These are phyloP conservation scores for Datura wrightii DNA, from an alignment of 257 asterid species.

Conservation along the genomic window DNA sequence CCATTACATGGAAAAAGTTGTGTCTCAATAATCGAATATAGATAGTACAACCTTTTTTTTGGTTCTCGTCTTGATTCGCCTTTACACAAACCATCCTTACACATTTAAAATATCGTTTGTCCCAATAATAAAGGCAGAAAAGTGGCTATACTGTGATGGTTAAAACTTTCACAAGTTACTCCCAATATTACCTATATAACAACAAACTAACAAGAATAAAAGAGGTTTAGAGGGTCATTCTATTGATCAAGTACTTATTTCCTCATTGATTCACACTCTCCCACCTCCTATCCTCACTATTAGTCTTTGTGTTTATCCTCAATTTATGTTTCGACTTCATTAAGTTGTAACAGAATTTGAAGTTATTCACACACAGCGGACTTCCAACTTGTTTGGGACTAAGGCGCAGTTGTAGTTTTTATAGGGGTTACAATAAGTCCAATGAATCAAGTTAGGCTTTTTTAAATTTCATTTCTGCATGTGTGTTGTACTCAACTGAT, in stretches of 20 bases:
- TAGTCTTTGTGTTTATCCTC: neutral
- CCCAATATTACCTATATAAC: neutral
- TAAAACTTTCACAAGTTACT: neutral
- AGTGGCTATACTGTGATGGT: neutral
- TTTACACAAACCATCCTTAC: neutral
- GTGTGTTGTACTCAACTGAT: neutral
- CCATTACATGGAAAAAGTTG: neutral
- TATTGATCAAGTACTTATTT: neutral
- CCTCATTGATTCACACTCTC: neutral
- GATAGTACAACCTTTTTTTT: neutral
- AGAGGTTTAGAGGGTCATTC: slow-evolving; percentile 6
- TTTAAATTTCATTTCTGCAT: neutral
- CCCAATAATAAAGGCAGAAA: neutral
- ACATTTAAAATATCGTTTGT: neutral
- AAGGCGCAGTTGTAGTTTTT: neutral
- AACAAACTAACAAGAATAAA: neutral
- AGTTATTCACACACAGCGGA: neutral
- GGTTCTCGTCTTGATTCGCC: slow-evolving; percentile 4
- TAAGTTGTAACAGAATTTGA: neutral
- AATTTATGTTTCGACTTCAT: neutral
- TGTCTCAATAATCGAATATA: neutral
- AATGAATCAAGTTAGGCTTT: neutral
- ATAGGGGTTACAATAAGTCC: neutral
- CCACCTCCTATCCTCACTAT: neutral
- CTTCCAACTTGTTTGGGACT: neutral